Evolutionary conservation across 169 alveolate species (phyloP).

Genomic region (Plasmodium malariae): DNA sequence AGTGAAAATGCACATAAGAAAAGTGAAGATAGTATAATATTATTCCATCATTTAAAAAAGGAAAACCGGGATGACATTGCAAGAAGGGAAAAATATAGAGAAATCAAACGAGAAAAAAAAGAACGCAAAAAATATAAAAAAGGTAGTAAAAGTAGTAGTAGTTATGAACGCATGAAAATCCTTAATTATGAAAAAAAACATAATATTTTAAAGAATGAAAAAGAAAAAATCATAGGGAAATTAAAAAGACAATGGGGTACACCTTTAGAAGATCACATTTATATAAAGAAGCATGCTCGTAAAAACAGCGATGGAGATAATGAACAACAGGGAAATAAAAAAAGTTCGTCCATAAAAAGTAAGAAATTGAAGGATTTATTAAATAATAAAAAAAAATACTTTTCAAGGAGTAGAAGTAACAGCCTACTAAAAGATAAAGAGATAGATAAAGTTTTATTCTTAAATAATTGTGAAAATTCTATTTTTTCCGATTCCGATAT

Average conservation of each 20-base stretch:
- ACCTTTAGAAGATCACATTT: conserved; percentile 8
- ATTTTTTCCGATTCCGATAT: neutral
- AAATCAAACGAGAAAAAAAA: neutral
- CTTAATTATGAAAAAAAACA: neutral
- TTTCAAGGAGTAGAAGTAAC: conserved; percentile 32
- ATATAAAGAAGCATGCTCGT: conserved; percentile 10
- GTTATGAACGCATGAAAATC: neutral
- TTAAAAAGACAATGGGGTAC: neutral
- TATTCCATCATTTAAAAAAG: neutral
- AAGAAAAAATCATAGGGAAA: too few species aligned
- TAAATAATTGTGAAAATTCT: neutral
- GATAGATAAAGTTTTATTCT: neutral
- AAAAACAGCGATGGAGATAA: conserved; percentile 10
- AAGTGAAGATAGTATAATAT: neutral
- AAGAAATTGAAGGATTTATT: conserved; percentile 47
- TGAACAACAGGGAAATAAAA: conserved; percentile 2
- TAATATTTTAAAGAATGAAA: neutral
- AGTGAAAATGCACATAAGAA: neutral
- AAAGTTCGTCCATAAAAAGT: conserved; percentile 15
- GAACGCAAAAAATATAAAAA: neutral
- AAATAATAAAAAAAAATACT: conserved; percentile 9
- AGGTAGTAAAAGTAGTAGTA: neutral
- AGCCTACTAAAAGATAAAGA: conserved; percentile 28
- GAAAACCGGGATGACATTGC: neutral
- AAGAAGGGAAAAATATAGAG: neutral